Percentiles rank a stretch among this genome's conserved stretches.
These are phyloP conservation scores for Paracoccidioides lutzii DNA, from an alignment of 2,329 filamentous ascomycete species.

Conservation along the genomic window DNA sequence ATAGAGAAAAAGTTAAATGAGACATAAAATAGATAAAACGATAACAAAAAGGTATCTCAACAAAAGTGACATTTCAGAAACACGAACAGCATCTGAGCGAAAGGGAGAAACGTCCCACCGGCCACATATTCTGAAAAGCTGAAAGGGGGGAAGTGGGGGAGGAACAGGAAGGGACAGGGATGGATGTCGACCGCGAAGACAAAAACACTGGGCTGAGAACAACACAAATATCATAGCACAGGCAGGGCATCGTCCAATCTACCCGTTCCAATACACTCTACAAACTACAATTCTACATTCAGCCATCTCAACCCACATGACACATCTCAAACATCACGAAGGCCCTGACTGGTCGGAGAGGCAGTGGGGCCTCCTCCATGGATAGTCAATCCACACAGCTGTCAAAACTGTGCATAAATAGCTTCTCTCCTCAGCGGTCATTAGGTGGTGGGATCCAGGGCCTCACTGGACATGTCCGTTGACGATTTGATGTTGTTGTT, in stretches of 20 bases:
- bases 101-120: neutral
- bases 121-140: neutral
- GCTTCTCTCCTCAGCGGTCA: neutral
- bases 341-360: no score
- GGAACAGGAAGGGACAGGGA: neutral
- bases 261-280: no score
- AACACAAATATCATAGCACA: neutral
- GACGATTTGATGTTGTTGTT: neutral
- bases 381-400: neutral
- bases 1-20: neutral
- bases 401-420: neutral
- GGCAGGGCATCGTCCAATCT: no score
- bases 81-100: neutral
- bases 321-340: no score
- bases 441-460: neutral
- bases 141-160: neutral
- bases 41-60: conserved; percentile 5
- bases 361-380: no score
- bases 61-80: neutral
- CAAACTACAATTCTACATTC: no score
- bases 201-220: neutral
- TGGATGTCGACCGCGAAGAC: neutral
- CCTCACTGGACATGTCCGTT: conserved; percentile 1
- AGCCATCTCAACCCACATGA: no score
- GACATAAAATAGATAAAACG: neutral